These are phyloP conservation scores for Solanum raphanifolium DNA, from an alignment of 257 asterid species.

Conservation along the genomic window DNA sequence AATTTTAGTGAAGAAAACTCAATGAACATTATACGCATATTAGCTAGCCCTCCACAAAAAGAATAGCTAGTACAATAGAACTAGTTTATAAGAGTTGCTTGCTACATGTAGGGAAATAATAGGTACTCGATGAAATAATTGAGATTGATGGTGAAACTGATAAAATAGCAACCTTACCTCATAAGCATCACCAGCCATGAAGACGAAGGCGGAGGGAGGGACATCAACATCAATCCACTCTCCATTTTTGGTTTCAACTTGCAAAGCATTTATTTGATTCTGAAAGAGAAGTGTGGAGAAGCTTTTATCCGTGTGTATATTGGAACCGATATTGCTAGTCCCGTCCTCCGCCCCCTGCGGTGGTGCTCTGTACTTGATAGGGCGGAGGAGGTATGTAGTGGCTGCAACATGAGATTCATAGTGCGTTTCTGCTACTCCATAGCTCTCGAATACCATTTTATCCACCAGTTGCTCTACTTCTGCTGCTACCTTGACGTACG, in stretches of 20 bases:
- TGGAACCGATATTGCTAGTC: slow-evolving; percentile 20
- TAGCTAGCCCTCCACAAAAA: background rate
- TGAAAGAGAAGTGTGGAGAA: slow-evolving; percentile 46
- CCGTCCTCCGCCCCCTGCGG: background rate
- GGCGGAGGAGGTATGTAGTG: slow-evolving; percentile 36
- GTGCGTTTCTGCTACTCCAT: slow-evolving; percentile 34
- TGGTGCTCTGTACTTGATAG: slow-evolving; percentile 34
- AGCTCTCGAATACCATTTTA: slow-evolving; percentile 48
- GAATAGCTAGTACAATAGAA: background rate
- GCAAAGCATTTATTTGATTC: slow-evolving; percentile 43
- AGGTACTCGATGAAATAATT: background rate
- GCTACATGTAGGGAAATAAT: background rate
- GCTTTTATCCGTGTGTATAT: slow-evolving; percentile 50
- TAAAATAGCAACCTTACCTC: slow-evolving; percentile 5
- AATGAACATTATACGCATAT: background rate
- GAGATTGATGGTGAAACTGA: background rate
- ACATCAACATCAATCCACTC: slow-evolving; percentile 40
- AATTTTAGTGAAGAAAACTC: background rate
- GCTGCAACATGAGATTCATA: slow-evolving; percentile 29
- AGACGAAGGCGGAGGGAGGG: slow-evolving; percentile 38
- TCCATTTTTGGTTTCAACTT: slow-evolving; percentile 40
- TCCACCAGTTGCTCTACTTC: slow-evolving; percentile 39
- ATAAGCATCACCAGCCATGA: slow-evolving; percentile 61
- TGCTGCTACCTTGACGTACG: slow-evolving; percentile 28
- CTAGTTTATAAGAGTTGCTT: background rate